Percentiles rank a stretch among this genome's conserved stretches.
Evolutionary conservation across 306 rosid species (phyloP).

Genomic region (Delonix regia): DNA sequence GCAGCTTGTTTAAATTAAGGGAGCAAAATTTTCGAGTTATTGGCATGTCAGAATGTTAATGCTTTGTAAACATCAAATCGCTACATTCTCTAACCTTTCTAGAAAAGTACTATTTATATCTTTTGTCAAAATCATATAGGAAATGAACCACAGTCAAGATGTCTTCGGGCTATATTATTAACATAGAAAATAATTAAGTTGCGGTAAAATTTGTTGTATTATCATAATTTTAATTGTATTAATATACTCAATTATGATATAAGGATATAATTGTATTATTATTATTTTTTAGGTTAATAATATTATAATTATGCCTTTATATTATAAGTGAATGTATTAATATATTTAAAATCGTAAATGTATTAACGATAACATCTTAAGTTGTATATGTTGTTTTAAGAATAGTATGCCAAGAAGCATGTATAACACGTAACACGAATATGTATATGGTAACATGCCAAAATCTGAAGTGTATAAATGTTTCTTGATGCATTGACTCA

Average conservation of each 20-base stretch:
- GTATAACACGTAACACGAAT: neutral
- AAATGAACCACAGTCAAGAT: constrained; percentile 16
- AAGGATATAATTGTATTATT: too few species aligned
- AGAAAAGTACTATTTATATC: constrained; percentile 15
- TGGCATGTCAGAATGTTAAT: constrained; percentile 9
- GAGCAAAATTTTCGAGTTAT: constrained; percentile 20
- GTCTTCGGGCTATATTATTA: neutral
- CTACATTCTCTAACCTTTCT: constrained; percentile 9
- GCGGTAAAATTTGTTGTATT: too few species aligned
- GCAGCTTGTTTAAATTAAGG: constrained; percentile 71
- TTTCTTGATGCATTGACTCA: neutral
- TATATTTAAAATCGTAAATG: too few species aligned
- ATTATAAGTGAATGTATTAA: too few species aligned
- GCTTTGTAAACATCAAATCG: constrained; percentile 20
- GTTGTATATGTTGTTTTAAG: neutral
- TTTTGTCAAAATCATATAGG: constrained; percentile 30
- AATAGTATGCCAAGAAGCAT: neutral
- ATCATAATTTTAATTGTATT: too few species aligned
- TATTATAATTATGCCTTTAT: too few species aligned
- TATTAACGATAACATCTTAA: too few species aligned
- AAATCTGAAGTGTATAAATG: neutral
- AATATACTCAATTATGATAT: too few species aligned
- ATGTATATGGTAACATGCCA: too few species aligned
- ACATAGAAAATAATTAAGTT: neutral
- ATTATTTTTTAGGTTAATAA: too few species aligned